phyloP scores from a whole-genome alignment of 495 filamentous ascomycete genomes.

The Neurospora tetrasperma region DNA sequence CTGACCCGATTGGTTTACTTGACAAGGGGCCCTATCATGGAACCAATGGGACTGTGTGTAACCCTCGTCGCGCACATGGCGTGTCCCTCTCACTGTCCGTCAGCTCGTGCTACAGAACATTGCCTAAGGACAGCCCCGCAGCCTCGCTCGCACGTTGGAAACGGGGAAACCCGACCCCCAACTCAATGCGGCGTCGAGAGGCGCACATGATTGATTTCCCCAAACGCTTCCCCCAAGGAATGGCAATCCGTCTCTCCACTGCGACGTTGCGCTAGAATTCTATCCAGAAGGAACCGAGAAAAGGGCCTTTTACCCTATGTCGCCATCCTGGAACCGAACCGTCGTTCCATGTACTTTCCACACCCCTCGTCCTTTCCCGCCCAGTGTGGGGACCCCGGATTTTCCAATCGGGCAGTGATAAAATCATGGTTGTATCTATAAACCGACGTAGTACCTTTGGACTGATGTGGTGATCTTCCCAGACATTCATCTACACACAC shows the following conservation, averaged over 20 bases:
- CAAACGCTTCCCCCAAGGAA: background rate
- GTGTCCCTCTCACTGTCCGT: background rate
- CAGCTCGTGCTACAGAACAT: background rate
- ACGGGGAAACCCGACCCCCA: background rate
- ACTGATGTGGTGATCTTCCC: background rate
- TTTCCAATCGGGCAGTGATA: background rate
- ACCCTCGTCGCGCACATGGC: background rate
- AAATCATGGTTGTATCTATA: background rate
- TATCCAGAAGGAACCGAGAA: background rate
- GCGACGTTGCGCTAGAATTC: background rate
- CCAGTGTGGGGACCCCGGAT: background rate
- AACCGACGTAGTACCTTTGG: background rate
- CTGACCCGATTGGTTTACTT: background rate
- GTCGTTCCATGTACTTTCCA: background rate
- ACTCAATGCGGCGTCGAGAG: background rate
- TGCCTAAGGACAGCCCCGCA: background rate
- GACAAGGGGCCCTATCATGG: background rate
- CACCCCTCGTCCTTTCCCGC: background rate
- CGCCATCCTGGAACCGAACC: background rate
- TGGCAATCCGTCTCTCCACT: background rate
- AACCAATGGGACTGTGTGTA: background rate
- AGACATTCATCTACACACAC: background rate
- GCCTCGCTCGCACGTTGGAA: background rate
- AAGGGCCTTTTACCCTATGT: background rate
- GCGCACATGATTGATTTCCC: background rate